Conservation (phyloP, 1,284 basidiomycete genomes). For the Cystobasidiaceae sp. region DNA sequence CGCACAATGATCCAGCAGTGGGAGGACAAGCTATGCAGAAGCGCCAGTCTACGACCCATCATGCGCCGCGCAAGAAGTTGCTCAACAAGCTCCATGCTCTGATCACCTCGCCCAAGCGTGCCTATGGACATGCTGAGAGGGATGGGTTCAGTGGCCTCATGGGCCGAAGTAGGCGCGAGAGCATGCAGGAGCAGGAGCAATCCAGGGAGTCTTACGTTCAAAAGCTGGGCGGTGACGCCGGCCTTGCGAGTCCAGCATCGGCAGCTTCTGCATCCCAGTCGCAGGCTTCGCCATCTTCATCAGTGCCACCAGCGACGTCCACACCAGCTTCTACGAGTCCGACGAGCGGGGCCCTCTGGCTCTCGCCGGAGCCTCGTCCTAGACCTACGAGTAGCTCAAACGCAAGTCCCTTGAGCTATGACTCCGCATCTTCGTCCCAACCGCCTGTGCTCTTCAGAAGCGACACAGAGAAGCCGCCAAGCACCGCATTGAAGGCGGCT, state of each 20-base stretch:
- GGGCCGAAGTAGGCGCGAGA: neutral
- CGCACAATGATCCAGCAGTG: neutral
- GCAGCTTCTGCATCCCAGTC: neutral
- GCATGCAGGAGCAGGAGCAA: conserved; percentile 5
- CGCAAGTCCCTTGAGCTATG: too few species aligned
- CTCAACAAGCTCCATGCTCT: conserved; percentile 27
- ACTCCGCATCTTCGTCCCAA: too few species aligned
- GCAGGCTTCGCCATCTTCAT: neutral
- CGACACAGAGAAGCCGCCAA: too few species aligned
- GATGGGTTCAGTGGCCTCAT: neutral
- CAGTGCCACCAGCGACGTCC: neutral
- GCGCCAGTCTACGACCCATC: conserved; percentile 7
- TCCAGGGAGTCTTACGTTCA: neutral
- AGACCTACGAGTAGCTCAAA: too few species aligned
- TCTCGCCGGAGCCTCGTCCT: neutral
- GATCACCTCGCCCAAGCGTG: conserved; percentile 27
- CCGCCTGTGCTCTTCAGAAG: too few species aligned
- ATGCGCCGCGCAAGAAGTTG: conserved; percentile 22
- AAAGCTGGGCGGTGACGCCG: neutral
- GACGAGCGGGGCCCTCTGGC: neutral
- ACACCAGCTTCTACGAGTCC: neutral
- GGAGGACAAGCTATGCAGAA: neutral
- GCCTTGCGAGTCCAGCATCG: neutral
- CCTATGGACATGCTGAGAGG: conserved; percentile 12
- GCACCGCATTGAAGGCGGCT: too few species aligned